Conservation (phyloP, 352 stramenopile species). For the Phytophthora colocasiae region DNA sequence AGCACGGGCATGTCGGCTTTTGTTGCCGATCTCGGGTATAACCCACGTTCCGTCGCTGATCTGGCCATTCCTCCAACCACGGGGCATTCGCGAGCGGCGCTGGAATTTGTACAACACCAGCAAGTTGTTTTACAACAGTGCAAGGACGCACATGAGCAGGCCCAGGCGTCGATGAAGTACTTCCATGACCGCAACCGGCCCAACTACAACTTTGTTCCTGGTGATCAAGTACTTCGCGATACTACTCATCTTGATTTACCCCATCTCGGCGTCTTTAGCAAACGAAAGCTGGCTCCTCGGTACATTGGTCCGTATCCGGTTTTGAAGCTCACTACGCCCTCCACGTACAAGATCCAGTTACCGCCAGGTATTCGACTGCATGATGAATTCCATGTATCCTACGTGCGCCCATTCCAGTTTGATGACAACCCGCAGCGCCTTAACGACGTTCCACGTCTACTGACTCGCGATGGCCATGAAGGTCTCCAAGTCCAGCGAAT, state of each 20-base stretch:
- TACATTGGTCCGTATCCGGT: slow-evolving; percentile 30
- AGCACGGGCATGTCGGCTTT: slow-evolving; percentile 21
- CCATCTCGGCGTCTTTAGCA: slow-evolving; percentile 14
- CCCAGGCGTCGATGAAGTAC: background rate
- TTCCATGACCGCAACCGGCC: slow-evolving; percentile 4
- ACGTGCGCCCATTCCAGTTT: slow-evolving; percentile 9
- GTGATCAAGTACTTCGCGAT: slow-evolving; percentile 26
- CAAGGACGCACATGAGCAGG: background rate
- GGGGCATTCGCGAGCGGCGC: background rate
- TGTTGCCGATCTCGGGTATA: slow-evolving; percentile 14
- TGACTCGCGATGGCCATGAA: background rate
- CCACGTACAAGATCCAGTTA: slow-evolving; percentile 19
- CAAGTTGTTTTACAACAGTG: slow-evolving; percentile 8
- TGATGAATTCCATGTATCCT: slow-evolving; percentile 31
- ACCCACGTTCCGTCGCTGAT: slow-evolving; percentile 9
- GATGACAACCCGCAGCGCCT: slow-evolving; percentile 18
- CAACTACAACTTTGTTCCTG: background rate
- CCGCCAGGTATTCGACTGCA: slow-evolving; percentile 17
- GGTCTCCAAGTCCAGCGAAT: background rate
- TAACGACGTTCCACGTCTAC: background rate
- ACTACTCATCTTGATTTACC: slow-evolving; percentile 19
- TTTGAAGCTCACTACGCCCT: background rate
- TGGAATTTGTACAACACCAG: slow-evolving; percentile 13
- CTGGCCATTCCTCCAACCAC: background rate
- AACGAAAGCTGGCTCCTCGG: slow-evolving; percentile 17